phyloP scores from a whole-genome alignment of 306 rosid species.

The Trichosanthes cucumerina region DNA sequence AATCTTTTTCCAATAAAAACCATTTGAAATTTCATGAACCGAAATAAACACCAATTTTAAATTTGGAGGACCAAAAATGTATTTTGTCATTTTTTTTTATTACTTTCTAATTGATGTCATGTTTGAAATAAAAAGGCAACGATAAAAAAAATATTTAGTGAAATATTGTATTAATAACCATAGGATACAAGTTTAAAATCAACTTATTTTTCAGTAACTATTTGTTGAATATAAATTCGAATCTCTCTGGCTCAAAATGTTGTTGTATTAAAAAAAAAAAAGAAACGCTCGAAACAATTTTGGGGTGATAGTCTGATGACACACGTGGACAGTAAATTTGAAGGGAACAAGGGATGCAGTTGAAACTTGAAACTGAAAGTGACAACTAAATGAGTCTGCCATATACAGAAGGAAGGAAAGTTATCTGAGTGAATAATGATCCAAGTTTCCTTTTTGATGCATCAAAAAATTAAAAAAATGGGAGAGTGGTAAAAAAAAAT shows the following conservation, averaged over 20 bases:
- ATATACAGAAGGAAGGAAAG: background rate
- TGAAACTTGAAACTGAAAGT: background rate
- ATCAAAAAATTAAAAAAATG: background rate
- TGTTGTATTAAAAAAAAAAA: too few relatives aligned
- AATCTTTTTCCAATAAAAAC: too few relatives aligned
- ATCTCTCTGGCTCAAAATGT: too few relatives aligned
- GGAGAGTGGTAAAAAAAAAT: too few relatives aligned
- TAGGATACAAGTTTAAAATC: too few relatives aligned
- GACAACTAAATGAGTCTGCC: background rate
- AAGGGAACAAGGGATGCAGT: background rate
- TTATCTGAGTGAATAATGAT: background rate
- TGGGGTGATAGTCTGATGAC: background rate
- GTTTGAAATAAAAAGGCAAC: background rate
- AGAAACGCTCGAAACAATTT: background rate
- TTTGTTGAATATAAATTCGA: too few relatives aligned
- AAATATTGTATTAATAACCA: background rate
- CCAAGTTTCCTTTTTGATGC: background rate
- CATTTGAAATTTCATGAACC: too few relatives aligned
- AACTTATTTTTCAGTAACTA: too few relatives aligned
- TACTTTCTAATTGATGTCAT: background rate
- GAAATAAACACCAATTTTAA: too few relatives aligned
- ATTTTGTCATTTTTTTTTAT: background rate
- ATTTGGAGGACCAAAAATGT: too few relatives aligned
- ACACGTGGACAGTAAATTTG: background rate
- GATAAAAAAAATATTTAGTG: background rate